Evolutionary conservation across 352 stramenopile genomes (phyloP).

Genomic region (Thraustochytrium striatum): DNA sequence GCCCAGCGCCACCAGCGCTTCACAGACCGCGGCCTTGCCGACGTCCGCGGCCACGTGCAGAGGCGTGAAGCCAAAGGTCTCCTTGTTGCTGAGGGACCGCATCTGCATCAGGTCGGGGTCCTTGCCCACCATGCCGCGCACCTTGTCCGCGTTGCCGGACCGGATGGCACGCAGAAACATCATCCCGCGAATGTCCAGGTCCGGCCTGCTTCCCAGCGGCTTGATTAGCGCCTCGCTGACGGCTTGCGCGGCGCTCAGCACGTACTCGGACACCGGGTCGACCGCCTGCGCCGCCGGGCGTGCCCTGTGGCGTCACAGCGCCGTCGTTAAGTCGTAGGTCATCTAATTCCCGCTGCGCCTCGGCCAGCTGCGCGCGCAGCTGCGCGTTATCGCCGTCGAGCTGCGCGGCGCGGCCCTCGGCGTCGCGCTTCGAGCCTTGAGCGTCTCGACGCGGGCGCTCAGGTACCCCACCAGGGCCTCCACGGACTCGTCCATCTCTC

Average conservation of each 20-base stretch:
- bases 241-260: neutral
- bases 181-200: slow-evolving; percentile 11
- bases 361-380: neutral
- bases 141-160: slow-evolving; percentile 9
- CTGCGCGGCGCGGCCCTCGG: neutral
- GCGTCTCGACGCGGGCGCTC: neutral
- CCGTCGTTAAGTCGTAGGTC: neutral
- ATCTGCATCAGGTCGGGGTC: slow-evolving; percentile 12
- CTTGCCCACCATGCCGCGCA: neutral
- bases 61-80: neutral
- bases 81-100: slow-evolving; percentile 3
- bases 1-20: neutral
- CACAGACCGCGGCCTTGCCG: neutral
- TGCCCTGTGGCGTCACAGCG: neutral
- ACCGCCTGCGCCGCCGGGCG: no score
- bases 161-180: neutral
- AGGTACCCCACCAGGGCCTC: slow-evolving; percentile 18
- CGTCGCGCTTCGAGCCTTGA: neutral
- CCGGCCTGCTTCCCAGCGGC: neutral
- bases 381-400: neutral
- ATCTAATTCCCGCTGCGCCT: neutral
- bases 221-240: neutral
- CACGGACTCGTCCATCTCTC: no score
- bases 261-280: neutral
- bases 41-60: neutral